Percentiles rank a stretch among this genome's conserved stretches.
phyloP scores from a whole-genome alignment of 345 rosid species.

The Eutrema heterophyllum region DNA sequence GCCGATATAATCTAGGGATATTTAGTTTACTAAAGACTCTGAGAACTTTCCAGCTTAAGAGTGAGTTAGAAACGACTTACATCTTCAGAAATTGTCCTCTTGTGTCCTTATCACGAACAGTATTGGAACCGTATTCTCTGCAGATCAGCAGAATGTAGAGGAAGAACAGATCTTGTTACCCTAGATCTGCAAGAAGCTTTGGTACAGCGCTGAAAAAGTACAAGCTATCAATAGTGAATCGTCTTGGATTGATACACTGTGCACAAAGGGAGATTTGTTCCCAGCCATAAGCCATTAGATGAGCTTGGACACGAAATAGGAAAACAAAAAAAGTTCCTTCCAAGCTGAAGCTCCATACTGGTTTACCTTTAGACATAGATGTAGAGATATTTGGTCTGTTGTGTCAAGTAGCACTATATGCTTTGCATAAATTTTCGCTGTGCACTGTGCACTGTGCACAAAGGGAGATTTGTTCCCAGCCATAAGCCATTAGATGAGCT shows the following conservation, averaged over 20 bases:
- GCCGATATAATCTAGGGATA: background rate
- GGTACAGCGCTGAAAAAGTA: background rate
- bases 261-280: background rate
- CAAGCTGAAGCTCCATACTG: background rate
- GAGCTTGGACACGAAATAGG: background rate
- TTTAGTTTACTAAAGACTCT: background rate
- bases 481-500: background rate
- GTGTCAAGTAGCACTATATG: slow-evolving; percentile 1
- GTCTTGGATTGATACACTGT: background rate
- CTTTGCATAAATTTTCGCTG: background rate
- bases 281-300: background rate
- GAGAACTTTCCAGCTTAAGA: background rate
- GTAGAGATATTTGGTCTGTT: background rate
- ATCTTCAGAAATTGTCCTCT: background rate
- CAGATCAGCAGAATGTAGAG: background rate
- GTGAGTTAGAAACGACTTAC: background rate
- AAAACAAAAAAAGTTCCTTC: background rate
- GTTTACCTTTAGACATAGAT: background rate
- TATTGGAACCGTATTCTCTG: background rate
- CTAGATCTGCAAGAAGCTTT: background rate
- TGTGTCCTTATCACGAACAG: background rate
- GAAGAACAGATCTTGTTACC: background rate
- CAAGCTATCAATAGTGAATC: background rate
- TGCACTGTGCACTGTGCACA: background rate
- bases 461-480: background rate